Base-by-base conservation (phyloP, 352 stramenopile genomes). In the Phytopythium boreale region DNA sequence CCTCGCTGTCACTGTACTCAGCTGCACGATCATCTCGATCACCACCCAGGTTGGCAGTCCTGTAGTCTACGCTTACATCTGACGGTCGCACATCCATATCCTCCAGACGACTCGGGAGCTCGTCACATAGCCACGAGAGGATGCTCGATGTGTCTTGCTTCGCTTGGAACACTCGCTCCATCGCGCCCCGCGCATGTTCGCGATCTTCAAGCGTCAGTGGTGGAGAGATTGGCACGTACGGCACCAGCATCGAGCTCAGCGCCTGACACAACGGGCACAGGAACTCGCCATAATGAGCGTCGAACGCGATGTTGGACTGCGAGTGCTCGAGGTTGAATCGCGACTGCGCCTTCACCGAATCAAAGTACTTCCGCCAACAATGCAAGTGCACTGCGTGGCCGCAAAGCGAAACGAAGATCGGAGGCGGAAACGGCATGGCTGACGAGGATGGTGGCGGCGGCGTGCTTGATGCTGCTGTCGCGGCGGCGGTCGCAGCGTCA, bases 201-300 rank as follows among this genome's bases (percentile, higher is more conserved):
- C 82, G 82, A 43, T 90, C 81, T 41, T 76, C 71, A 10, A 77
- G 71, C 31, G 82, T 89, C 31, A 90, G 64, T 9, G 77, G 71
- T n/a, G 67, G 63, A 61, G 74, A 87, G 47, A 89, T 71, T 0
- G 80, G 72, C 6, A 97, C 61, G 57, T 90, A 88, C 14, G 90
- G 90, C 34, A 98, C 76, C 2, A 97, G 73, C 71, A 95, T 92
- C n/a, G 93, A 97, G 65, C 88, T 96, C 19, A 98, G 76, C 17
- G 80, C 77, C 64, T 98, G 95, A 60, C 92, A 98, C 19, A 98
- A 68, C 6, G 92, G 92, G 51, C 92, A 98, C 17, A 97, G 72
- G 57, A 97, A 97, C 69, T 98, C 90, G 15, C 85, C 82, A 51
- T 86, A 84, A 44, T 90, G 67, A 1, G 93, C 82, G 57, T 97